Conservation (phyloP, 306 rosid genomes). For the Cucurbita argyrosperma region DNA sequence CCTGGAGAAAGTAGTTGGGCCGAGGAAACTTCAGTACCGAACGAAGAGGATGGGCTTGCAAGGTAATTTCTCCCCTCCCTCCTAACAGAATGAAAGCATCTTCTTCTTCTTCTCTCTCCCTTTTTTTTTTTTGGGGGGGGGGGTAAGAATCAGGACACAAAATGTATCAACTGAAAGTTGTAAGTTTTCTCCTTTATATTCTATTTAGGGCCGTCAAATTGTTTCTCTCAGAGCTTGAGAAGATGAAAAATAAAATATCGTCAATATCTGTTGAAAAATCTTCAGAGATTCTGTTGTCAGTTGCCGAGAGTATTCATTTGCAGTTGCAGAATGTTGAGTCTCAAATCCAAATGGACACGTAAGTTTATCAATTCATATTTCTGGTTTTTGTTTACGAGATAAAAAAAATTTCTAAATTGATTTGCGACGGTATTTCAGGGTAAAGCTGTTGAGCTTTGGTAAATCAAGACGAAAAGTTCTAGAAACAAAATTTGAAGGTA, state of each 20-base stretch:
- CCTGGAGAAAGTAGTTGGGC: conserved; percentile 37
- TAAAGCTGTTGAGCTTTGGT: conserved; percentile 36
- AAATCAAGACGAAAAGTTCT: conserved; percentile 61
- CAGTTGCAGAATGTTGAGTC: conserved; percentile 69
- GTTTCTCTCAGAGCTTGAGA: conserved; percentile 48
- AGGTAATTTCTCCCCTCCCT: conserved; percentile 35
- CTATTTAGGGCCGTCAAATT: conserved; percentile 58
- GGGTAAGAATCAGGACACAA: neutral
- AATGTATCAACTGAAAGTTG: conserved; percentile 1
- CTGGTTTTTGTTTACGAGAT: conserved; percentile 8
- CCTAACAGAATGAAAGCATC: neutral
- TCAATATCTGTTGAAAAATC: conserved; percentile 42
- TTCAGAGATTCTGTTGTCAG: conserved; percentile 61
- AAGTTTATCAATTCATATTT: conserved; percentile 18
- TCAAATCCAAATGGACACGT: conserved; percentile 67
- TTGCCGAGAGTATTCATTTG: conserved; percentile 44
- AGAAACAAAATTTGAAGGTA: conserved; percentile 69
- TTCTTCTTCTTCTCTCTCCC: neutral
- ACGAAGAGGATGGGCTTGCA: conserved; percentile 47
- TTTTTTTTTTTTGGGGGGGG: no score
- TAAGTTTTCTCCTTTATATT: neutral
- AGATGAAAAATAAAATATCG: conserved; percentile 57
- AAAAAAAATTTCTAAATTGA: conserved; percentile 1
- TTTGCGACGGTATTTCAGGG: conserved; percentile 41
- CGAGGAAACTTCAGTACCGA: conserved; percentile 36